Evolutionary conservation across 345 rosid species (phyloP), one percentile per base, ranked within the genome.

Genomic region (Excoecaria agallocha): DNA sequence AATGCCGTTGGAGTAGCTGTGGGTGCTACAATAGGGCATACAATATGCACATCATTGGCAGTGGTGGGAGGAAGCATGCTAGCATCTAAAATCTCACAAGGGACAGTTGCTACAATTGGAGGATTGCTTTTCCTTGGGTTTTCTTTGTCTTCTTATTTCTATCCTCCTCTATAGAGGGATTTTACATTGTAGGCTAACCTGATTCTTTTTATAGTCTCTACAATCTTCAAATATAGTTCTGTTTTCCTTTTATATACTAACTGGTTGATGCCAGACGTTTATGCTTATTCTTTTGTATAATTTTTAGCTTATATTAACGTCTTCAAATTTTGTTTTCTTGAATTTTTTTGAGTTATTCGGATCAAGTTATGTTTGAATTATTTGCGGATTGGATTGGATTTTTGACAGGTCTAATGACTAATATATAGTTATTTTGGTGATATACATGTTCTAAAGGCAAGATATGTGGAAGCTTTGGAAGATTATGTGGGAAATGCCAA

Each of bases 41-140:
- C 94, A 0, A 69, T 95, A 13, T 95, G 99, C 74, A 95, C 98
- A 20, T 95, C 99, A 0, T 12, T 95, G 68, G 99, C 99, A 6
- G 99, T 95, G 76, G 88, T 95, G 43, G 99, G 99, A 66, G 99
- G 99, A 72, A 95, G 99, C 90, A 87, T 95, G 94, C 81, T 95
- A 24, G 99, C 99, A 51, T 88, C 99, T 63, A 95, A 87, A 83
- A 95, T 95, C 77, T 93, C 99, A 0, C 99, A 95, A 75, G 87
- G 96, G 75, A 91, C 99, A 0, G 99, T 95, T 15, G 99, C 99
- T 4, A 87, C 90, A 0, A 73, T 95, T 15, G 99, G 99, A 73
- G 99, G 99, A 80, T 64, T 95, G 72, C 98, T 95, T 70, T 95
- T 95, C 89, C 95, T 95, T 1, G 80, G 93, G 19, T 95, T 95